Base-by-base conservation (phyloP, 2,329 filamentous ascomycete species). In the Botryotinia narcissicola region DNA sequence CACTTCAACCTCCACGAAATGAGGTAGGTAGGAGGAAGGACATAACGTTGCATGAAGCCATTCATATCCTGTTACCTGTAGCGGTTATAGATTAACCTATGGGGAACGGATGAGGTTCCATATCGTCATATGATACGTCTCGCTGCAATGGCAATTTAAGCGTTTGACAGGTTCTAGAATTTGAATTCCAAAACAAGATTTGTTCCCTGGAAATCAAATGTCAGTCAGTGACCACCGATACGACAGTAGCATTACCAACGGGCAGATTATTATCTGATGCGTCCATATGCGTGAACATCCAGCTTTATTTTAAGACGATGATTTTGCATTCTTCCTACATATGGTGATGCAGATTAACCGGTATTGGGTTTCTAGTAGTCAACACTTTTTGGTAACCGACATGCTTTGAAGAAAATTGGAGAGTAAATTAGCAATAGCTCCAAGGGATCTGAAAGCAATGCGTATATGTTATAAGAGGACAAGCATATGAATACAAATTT, bases 81-180 rank as follows among this genome's bases (percentile, higher is more conserved):
- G 66, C 66, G 66, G 37, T 32, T 69, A 59, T 42, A 37, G 29
- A 32, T 57, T 42, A 14, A 57, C 66, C 66, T 69, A 57, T 69
- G 48, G 42, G 48, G 48, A 25, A 22, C 66, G 57, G 40, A 42
- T 40, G 25, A n/a, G 12, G 48, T 68, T 51, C 64, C 64, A 68
- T 68, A 16, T 42, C 25, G 54, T 57, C 48, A 68, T 42, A 57
- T 68, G 48, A 57, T 42, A 68, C 64, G 64, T 68, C 64, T 68
- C 35, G 48, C 64, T 29, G 35, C n/a, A 5, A 42, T 57, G n/a
- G 25, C 25, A 68, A 68, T 42, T 32, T 54, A 18, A 54, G 51
- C 10, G 29, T 40, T 29, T 68, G 66, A 57, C 48, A 57, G 48
- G 66, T 42, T 44, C 66, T 44, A 42, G 48, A 18, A 35, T 42